These are phyloP conservation scores for Lenwebbia sp. DNA, from an alignment of 345 rosid species.

Conservation along the genomic window DNA sequence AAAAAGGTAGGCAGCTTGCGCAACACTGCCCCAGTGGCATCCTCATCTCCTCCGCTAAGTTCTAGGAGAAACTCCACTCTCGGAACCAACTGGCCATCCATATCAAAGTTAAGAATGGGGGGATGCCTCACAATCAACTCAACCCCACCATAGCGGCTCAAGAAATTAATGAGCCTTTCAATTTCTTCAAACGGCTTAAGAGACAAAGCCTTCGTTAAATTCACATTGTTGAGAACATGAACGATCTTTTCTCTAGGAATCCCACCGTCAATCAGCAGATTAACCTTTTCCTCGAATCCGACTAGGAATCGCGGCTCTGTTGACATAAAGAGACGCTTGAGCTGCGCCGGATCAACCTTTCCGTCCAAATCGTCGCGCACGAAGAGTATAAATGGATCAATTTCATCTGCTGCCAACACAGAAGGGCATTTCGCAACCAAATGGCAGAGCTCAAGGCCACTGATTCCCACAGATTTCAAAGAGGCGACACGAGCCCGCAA, in stretches of 20 bases:
- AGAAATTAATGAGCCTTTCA: slow-evolving; percentile 37
- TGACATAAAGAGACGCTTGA: slow-evolving; percentile 30
- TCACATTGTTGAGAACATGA: slow-evolving; percentile 52
- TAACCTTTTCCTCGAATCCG: slow-evolving; percentile 20
- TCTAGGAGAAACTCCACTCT: slow-evolving; percentile 38
- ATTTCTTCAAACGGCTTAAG: slow-evolving; percentile 50
- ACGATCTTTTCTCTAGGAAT: slow-evolving; percentile 29
- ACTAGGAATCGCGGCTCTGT: slow-evolving; percentile 37
- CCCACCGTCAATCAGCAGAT: slow-evolving; percentile 34
- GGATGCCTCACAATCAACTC: slow-evolving; percentile 43
- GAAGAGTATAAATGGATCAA: slow-evolving; percentile 30
- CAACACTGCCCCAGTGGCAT: slow-evolving; percentile 37
- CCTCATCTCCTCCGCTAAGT: slow-evolving; percentile 62
- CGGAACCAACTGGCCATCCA: slow-evolving; percentile 56
- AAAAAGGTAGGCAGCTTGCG: slow-evolving; percentile 50
- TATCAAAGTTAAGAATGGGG: slow-evolving; percentile 40
- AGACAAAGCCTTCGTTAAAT: slow-evolving; percentile 42
- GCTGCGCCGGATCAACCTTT: slow-evolving; percentile 33
- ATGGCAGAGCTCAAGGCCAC: slow-evolving; percentile 29
- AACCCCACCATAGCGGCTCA: slow-evolving; percentile 48
- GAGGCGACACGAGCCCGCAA: slow-evolving; percentile 23
- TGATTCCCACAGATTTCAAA: slow-evolving; percentile 40
- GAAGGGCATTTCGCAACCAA: slow-evolving; percentile 37
- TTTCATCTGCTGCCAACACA: slow-evolving; percentile 43
- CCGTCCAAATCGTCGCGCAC: slow-evolving; percentile 32